phyloP scores from a whole-genome alignment of 1,284 basidiomycete species.

The Ustilago lituana region DNA sequence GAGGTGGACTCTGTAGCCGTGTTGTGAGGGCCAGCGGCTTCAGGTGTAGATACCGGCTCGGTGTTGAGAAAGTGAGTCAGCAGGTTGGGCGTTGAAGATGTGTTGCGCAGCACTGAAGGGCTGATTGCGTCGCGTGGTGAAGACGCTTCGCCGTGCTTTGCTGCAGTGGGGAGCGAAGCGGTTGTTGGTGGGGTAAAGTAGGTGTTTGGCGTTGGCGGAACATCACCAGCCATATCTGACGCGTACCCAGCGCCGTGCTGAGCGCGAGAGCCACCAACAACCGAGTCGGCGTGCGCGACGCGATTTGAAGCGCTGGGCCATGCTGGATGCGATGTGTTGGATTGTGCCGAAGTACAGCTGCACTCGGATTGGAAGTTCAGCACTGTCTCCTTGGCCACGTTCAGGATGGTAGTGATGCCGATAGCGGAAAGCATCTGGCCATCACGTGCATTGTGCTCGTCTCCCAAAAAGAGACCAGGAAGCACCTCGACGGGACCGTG shows the following conservation, averaged over 20 bases:
- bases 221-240: neutral
- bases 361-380: constrained; percentile 39
- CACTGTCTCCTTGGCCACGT: constrained; percentile 80
- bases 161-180: constrained; percentile 11
- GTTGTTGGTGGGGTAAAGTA: constrained; percentile 44
- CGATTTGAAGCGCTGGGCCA: constrained; percentile 13
- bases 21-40: neutral
- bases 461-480: constrained; percentile 89
- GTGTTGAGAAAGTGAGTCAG: constrained; percentile 35
- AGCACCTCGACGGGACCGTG: constrained; percentile 88
- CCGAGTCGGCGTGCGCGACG: constrained; percentile 1
- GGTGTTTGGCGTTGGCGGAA: constrained; percentile 25
- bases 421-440: constrained; percentile 77
- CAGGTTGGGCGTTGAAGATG: constrained; percentile 59
- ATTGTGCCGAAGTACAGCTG: neutral
- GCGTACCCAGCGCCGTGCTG: constrained; percentile 1
- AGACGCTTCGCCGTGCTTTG: constrained; percentile 5
- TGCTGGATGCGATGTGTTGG: constrained; percentile 10
- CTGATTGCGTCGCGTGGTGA: constrained; percentile 35
- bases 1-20: constrained; percentile 2
- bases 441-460: constrained; percentile 89
- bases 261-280: neutral
- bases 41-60: constrained; percentile 5
- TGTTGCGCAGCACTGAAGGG: constrained; percentile 48
- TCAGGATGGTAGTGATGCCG: constrained; percentile 83